Base-by-base conservation (phyloP, 2,329 filamentous ascomycete species). In the Calonectria hongkongensis region DNA sequence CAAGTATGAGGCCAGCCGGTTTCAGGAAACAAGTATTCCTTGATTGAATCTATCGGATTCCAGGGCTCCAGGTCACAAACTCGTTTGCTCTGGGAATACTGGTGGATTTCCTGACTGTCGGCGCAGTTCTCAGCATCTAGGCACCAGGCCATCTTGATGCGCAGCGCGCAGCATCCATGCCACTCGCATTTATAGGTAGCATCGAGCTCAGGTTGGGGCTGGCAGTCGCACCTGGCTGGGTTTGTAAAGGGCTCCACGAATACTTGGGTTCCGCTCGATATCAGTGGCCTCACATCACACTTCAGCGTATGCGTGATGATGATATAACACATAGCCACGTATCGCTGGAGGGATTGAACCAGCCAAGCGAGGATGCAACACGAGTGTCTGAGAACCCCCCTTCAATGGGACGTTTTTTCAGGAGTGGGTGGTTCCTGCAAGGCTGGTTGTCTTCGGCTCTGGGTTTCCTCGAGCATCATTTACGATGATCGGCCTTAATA, bases 271-370 rank as follows among this genome's bases (percentile, higher is more conserved):
- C 78, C 79, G 45, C 79, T 75, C 1, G 76, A 80, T 16, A 82
- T 68, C 64, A 80, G 18, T 6, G 81, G 80, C 7, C 82, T 78
- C 41, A 74, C 65, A 64, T 83, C 81, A 77, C 82, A 83, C 15
- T 68, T 56, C 58, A 82, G 73, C 3, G 71, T 79, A 70, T 83
- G 82, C 4, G 74, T 78, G 60, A 76, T 30, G 25, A 78, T 71
- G n/a, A 71, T 74, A 45, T 78, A 79, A 45, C 79, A 81, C 79
- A 80, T 81, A 6, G 16, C 56, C 30, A 65, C 36, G n/a, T 27
- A 18, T 13, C 13, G 45, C n/a, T 48, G 45, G 7, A 41, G 21
- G 1, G 12, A 25, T 41, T 28, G n/a, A 16, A 27, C 10, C 21
- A 41, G 7, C 21, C 13, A 2, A 16, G 54, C 12, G 21, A n/a